Percentiles rank a stretch among this genome's conserved stretches.
phyloP scores from a whole-genome alignment of 129 eudicot species.

The Pseudognaphalium luteoalbum region DNA sequence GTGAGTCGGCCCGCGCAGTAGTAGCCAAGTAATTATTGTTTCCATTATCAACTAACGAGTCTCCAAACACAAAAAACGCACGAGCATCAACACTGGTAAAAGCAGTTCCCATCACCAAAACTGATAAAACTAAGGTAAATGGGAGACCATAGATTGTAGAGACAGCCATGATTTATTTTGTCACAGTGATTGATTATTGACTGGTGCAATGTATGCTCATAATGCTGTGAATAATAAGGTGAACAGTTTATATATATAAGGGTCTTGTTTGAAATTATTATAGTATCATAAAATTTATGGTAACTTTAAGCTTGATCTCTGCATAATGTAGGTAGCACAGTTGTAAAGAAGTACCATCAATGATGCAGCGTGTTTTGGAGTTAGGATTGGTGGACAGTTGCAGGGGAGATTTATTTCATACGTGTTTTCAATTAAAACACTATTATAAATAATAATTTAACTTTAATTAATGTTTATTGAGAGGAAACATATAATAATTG shows the following conservation, averaged over 20 bases:
- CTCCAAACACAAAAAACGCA: conserved; percentile 45
- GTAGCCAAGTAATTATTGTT: conserved; percentile 44
- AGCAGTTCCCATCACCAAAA: conserved; percentile 12
- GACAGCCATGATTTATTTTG: conserved; percentile 31
- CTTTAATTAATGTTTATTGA: not conserved
- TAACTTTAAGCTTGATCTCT: conserved; percentile 23
- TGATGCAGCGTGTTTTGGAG: conserved; percentile 27
- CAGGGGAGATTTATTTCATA: conserved; percentile 6
- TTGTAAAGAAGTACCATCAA: conserved; percentile 43
- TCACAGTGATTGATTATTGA: conserved; percentile 24
- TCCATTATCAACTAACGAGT: conserved; percentile 48
- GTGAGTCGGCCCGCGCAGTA: conserved; percentile 42
- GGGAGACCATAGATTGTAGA: conserved; percentile 21
- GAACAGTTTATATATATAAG: not conserved
- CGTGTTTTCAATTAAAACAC: conserved; percentile 4
- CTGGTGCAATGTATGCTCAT: conserved; percentile 1
- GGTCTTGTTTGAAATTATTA: not conserved
- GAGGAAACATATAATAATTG: not conserved
- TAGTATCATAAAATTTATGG: conserved; percentile 4
- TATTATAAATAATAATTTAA: not conserved
- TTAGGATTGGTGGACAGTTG: conserved; percentile 30
- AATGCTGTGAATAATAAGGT: conserved; percentile 11
- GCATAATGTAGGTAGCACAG: conserved; percentile 34
- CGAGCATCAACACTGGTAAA: conserved; percentile 31
- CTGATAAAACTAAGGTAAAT: not conserved